Conservation (phyloP, 2,329 filamentous ascomycete genomes). For the Pseudogymnoascus sp. region DNA sequence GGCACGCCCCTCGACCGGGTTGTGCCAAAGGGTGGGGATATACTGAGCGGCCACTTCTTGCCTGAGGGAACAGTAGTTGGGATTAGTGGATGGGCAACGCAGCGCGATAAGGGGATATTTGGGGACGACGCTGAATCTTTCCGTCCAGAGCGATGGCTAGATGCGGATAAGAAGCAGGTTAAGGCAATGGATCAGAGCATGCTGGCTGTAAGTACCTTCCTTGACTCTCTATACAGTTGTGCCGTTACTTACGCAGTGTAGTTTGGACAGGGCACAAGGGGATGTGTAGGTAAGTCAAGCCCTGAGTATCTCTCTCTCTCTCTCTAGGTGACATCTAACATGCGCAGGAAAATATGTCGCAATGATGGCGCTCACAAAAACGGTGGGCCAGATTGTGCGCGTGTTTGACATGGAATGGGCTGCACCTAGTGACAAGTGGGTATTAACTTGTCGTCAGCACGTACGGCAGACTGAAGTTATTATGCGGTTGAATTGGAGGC, state of each 20-base stretch:
- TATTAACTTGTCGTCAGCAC: not conserved
- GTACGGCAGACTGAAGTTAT: not conserved
- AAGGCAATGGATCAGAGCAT: too few species aligned
- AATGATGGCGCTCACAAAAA: not conserved
- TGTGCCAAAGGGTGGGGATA: too few species aligned
- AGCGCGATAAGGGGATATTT: too few species aligned
- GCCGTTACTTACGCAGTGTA: not conserved
- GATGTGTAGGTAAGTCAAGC: not conserved
- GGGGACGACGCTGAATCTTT: too few species aligned
- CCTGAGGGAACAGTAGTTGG: too few species aligned
- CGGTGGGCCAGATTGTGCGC: not conserved
- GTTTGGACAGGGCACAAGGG: not conserved
- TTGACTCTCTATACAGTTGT: not conserved
- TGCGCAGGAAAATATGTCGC: not conserved
- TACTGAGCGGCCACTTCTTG: too few species aligned
- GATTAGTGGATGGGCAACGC: too few species aligned
- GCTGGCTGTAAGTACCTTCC: too few species aligned
- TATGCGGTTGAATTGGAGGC: not conserved
- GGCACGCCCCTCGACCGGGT: too few species aligned
- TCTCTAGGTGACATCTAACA: not conserved
- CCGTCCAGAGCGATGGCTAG: too few species aligned
- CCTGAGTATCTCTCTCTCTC: not conserved
- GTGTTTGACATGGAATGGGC: constrained; percentile 5
- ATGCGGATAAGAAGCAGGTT: too few species aligned
- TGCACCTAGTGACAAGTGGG: not conserved